Evolutionary conservation across 805 yeast species (phyloP).

Genomic region (Yarrowia sp.): DNA sequence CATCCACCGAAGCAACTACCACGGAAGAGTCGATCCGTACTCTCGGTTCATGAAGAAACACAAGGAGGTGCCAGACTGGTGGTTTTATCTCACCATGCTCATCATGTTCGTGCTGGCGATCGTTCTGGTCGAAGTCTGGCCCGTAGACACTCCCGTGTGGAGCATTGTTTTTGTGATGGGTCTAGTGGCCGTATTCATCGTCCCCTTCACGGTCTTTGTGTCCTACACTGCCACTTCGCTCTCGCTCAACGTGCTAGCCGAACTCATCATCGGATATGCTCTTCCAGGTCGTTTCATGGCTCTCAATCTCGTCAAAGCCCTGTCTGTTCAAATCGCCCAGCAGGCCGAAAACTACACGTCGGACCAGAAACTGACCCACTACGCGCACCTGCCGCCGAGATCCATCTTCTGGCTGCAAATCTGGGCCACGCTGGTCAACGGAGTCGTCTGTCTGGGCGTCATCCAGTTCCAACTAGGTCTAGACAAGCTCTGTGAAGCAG

Average conservation of each 20-base stretch:
- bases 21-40: conserved; percentile 41
- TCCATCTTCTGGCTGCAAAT: conserved; percentile 44
- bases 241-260: conserved; percentile 67
- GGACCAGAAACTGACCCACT: conserved; percentile 68
- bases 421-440: conserved; percentile 45
- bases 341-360: conserved; percentile 63
- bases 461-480: conserved; percentile 49
- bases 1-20: conserved; percentile 5
- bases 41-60: conserved; percentile 49
- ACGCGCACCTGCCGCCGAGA: conserved; percentile 49
- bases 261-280: conserved; percentile 68
- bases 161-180: conserved; percentile 63
- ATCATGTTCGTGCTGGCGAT: conserved; percentile 51
- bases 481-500: conserved; percentile 46
- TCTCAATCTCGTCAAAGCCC: conserved; percentile 63
- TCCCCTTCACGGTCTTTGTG: conserved; percentile 67
- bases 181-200: conserved; percentile 61
- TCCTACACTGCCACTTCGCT: conserved; percentile 65
- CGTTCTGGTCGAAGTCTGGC: conserved; percentile 42
- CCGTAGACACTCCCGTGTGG: conserved; percentile 53
- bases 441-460: conserved; percentile 47
- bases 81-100: conserved; percentile 61
- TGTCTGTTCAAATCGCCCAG: conserved; percentile 66
- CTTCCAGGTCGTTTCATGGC: conserved; percentile 66
- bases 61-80: conserved; percentile 76